Evolutionary conservation across 768 basidiomycete genomes (phyloP), one percentile per base, ranked within the genome.

Genomic region (Tulasnella sp.): DNA sequence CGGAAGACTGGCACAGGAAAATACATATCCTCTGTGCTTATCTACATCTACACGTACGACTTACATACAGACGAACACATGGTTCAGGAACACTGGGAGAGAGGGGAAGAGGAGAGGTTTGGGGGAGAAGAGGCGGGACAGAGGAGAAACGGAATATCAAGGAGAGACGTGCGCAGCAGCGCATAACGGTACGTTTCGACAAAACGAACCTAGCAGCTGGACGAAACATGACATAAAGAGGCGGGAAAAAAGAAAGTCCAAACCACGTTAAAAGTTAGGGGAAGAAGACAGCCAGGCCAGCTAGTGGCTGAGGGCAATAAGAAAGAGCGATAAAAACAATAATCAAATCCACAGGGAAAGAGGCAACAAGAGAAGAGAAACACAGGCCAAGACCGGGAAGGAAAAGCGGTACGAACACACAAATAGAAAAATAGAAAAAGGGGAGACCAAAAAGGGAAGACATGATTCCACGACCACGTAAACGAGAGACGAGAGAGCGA

Each of bases 241-340:
- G 26, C 32, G 61, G 5, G 61, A 29, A 16, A 32, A 67, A 35
- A 35, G 29, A 16, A 15, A 67, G 61, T 67, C 61, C 61, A 67
- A 67, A 67, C 61, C 61, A 67, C 32, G 32, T 23, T 48, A 29
- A 61, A 61, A 61, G 57, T 61, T 61, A 35, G 26, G 61, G 11
- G 16, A 16, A 67, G 13, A 67, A 67, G 61, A 67, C 61, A 35
- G 61, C 61, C 61, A 67, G 61, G 61, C 61, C 61, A 67, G 61
- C 61, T 67, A 67, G 61, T 67, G 61, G 61, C 61, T 67, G 61
- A 67, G 61, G 61, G 61, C 61, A 67, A 67, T 67, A 67, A 67
- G 61, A 67, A 67, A 67, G 61, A 51, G n/a, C 51, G 51, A 67
- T 67, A 67, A 67, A 67, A 67, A 67, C 61, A 67, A 67, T 67